A percentile compares a stretch with the other conserved stretches of the same genome.
Conservation (phyloP, 805 yeast genomes). For the Candida vartiovaarae region DNA sequence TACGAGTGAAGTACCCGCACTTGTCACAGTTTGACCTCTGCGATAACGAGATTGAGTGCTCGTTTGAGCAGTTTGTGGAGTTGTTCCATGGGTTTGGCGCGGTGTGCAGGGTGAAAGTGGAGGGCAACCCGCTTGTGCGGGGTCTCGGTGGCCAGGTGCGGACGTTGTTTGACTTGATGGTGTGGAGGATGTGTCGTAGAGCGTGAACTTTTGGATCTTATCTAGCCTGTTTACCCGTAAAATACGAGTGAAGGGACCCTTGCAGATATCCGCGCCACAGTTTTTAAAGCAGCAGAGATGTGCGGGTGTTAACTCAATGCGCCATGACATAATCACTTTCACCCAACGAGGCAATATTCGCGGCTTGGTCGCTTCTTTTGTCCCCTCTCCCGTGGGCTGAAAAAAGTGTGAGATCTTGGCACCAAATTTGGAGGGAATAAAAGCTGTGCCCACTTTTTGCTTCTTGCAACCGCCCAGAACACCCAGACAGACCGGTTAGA, state of each 20-base stretch:
- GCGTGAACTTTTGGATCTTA: no score
- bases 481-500: no score
- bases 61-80: conserved; percentile 4
- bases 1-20: conserved; percentile 3
- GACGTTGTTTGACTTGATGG: no score
- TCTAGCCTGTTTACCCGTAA: no score
- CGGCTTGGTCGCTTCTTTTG: neutral
- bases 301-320: no score
- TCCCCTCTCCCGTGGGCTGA: neutral
- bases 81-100: conserved; percentile 4
- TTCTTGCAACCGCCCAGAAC: no score
- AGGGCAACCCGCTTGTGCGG: conserved; percentile 7
- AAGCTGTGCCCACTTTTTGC: no score
- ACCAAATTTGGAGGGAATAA: conserved; percentile 1
- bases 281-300: no score
- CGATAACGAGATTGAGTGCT: conserved; percentile 7
- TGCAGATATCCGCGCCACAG: neutral
- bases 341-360: no score
- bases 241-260: neutral
- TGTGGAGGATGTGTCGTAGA: no score
- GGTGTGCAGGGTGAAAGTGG: conserved; percentile 3
- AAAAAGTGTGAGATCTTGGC: conserved; percentile 7
- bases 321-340: neutral
- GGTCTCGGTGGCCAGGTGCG: neutral
- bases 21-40: conserved; percentile 5